Percentiles rank a stretch among this genome's conserved stretches.
phyloP scores from a whole-genome alignment of 768 basidiomycete genomes.

The Neoboletus subvelutipes region DNA sequence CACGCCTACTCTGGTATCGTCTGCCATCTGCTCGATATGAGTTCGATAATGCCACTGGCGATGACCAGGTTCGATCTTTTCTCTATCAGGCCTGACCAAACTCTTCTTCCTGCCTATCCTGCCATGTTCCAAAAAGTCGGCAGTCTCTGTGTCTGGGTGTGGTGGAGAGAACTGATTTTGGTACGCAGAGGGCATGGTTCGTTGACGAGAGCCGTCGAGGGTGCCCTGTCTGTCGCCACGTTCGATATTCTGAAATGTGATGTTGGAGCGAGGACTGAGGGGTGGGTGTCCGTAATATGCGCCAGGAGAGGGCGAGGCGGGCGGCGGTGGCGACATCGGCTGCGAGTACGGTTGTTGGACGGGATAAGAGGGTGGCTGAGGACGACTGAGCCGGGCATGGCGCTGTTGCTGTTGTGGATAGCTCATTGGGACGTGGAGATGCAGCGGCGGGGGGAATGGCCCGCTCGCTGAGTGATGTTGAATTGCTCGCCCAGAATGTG shows the following conservation, averaged over 20 bases:
- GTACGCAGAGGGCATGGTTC: slow-evolving; percentile 44
- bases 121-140: slow-evolving; percentile 44
- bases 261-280: slow-evolving; percentile 36
- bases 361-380: slow-evolving; percentile 41
- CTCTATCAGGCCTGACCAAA: slow-evolving; percentile 88
- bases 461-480: slow-evolving; percentile 2
- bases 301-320: slow-evolving; percentile 16
- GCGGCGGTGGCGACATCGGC: slow-evolving; percentile 17
- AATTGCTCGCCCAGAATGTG: background rate
- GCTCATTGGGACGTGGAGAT: slow-evolving; percentile 17
- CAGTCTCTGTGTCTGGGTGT: slow-evolving; percentile 32
- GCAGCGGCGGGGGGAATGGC: background rate
- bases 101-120: slow-evolving; percentile 83
- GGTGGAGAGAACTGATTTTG: slow-evolving; percentile 46
- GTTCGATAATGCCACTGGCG: slow-evolving; percentile 92
- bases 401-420: slow-evolving; percentile 46
- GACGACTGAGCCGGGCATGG: slow-evolving; percentile 28
- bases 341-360: slow-evolving; percentile 25
- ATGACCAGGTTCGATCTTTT: slow-evolving; percentile 94
- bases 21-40: slow-evolving; percentile 77
- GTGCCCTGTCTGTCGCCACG: slow-evolving; percentile 63
- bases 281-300: slow-evolving; percentile 20
- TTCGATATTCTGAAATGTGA: slow-evolving; percentile 70
- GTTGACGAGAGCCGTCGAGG: slow-evolving; percentile 55
- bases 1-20: slow-evolving; percentile 69